Conservation (phyloP, 2,329 filamentous ascomycete genomes). For the Paraphoma chrysanthemicola region DNA sequence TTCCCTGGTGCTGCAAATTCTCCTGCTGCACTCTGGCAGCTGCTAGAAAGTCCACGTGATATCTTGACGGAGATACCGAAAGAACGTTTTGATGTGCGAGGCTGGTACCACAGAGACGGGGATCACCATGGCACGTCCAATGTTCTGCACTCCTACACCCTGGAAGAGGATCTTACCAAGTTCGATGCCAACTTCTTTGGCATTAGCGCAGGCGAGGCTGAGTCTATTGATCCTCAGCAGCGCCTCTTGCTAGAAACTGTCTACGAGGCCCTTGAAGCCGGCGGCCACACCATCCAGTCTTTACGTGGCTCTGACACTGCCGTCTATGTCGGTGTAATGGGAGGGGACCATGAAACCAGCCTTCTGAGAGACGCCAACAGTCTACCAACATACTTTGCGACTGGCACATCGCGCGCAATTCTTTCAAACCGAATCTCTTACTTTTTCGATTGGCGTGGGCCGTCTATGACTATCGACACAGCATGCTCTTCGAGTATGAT, state of each 20-base stretch:
- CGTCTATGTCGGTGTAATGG: neutral
- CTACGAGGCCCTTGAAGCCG: neutral
- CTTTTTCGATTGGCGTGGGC: neutral
- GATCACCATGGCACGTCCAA: neutral
- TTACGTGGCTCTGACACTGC: neutral
- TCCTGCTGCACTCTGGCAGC: conserved; percentile 43
- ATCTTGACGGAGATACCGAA: neutral
- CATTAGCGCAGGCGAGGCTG: neutral
- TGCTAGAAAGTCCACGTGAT: conserved; percentile 20
- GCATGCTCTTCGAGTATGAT: neutral
- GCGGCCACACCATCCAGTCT: neutral
- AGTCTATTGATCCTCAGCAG: neutral
- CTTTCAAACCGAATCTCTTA: neutral
- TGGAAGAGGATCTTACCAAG: neutral
- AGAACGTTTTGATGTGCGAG: neutral
- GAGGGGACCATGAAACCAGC: neutral
- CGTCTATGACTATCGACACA: neutral
- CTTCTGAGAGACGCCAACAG: neutral
- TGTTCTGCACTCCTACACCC: neutral
- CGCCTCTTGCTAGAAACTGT: neutral
- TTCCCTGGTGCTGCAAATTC: conserved; percentile 39
- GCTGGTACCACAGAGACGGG: neutral
- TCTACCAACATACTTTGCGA: neutral
- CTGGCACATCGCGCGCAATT: neutral
- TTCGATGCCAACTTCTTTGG: neutral